A percentile compares a stretch with the other conserved stretches of the same genome.
phyloP scores from a whole-genome alignment of 1,284 basidiomycete genomes.

The Stereum hirsutum region DNA sequence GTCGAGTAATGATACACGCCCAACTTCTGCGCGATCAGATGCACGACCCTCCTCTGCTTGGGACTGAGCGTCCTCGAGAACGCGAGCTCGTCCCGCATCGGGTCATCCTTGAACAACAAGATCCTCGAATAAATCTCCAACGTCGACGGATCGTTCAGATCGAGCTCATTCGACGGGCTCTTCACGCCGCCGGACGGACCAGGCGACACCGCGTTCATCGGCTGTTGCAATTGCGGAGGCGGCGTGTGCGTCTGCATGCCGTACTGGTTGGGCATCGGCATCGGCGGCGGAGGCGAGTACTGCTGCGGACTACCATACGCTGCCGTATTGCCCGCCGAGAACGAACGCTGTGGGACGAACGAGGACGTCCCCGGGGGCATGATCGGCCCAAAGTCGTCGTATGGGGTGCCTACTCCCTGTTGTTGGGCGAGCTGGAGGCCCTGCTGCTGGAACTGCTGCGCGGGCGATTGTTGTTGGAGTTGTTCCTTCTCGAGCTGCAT shows the following conservation, averaged over 20 bases:
- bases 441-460: constrained; percentile 8
- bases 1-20: constrained; percentile 92
- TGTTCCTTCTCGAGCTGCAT: constrained; percentile 88
- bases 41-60: constrained; percentile 87
- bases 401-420: too few species aligned
- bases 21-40: constrained; percentile 93
- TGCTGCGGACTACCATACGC: constrained; percentile 29
- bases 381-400: constrained; percentile 61
- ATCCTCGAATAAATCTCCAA: constrained; percentile 97
- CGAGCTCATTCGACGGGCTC: constrained; percentile 60
- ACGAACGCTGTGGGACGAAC: constrained; percentile 57
- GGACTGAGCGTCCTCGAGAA: constrained; percentile 84
- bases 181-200: constrained; percentile 32
- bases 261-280: constrained; percentile 51
- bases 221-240: too few species aligned
- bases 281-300: constrained; percentile 52
- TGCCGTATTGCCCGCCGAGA: constrained; percentile 49
- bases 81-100: constrained; percentile 94
- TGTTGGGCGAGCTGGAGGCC: constrained; percentile 12
- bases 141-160: constrained; percentile 93
- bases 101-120: constrained; percentile 95
- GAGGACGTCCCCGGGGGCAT: constrained; percentile 35
- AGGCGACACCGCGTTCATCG: constrained; percentile 49
- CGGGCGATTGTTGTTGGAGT: constrained; percentile 13
- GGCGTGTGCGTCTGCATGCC: constrained; percentile 35